phyloP scores from a whole-genome alignment of 1,284 basidiomycete species.

The Rhodotorula sp. region DNA sequence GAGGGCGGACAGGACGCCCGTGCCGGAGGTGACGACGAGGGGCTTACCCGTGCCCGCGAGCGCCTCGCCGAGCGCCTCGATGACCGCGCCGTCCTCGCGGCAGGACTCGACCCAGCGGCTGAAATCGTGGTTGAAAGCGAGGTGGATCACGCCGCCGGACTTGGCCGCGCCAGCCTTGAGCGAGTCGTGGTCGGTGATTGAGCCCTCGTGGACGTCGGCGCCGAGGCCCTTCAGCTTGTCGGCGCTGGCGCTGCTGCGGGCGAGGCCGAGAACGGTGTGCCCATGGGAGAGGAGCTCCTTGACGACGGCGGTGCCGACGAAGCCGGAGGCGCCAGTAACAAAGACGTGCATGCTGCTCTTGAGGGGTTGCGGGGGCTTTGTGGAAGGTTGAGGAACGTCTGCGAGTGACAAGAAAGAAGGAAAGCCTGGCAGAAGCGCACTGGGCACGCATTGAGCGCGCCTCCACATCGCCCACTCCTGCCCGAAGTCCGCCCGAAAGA shows the following conservation, averaged over 20 bases:
- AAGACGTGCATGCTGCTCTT: conserved; percentile 45
- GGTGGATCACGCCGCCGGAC: conserved; percentile 47
- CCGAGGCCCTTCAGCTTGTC: conserved; percentile 37
- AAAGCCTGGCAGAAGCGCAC: no score
- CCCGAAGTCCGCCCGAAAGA: no score
- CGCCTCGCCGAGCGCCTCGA: conserved; percentile 35
- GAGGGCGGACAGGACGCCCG: not conserved
- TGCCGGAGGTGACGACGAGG: conserved; percentile 37
- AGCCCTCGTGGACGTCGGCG: conserved; percentile 36
- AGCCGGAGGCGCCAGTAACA: conserved; percentile 48
- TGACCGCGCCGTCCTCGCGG: conserved; percentile 33
- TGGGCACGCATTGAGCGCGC: no score
- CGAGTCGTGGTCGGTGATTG: conserved; percentile 42
- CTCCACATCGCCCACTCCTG: no score
- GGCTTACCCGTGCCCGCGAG: conserved; percentile 42
- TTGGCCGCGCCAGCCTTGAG: conserved; percentile 38
- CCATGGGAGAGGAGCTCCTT: conserved; percentile 42
- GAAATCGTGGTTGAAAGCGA: conserved; percentile 46
- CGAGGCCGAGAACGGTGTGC: conserved; percentile 45
- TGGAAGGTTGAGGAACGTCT: no score
- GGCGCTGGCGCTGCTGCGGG: conserved; percentile 41
- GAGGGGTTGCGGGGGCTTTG: no score
- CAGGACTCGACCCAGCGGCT: conserved; percentile 21
- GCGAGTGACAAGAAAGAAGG: no score
- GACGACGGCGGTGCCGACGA: conserved; percentile 42